Percentiles rank a stretch among this genome's conserved stretches.
Evolutionary conservation across 2,329 filamentous ascomycete species (phyloP).

Genomic region (Bipolaris oryzae): DNA sequence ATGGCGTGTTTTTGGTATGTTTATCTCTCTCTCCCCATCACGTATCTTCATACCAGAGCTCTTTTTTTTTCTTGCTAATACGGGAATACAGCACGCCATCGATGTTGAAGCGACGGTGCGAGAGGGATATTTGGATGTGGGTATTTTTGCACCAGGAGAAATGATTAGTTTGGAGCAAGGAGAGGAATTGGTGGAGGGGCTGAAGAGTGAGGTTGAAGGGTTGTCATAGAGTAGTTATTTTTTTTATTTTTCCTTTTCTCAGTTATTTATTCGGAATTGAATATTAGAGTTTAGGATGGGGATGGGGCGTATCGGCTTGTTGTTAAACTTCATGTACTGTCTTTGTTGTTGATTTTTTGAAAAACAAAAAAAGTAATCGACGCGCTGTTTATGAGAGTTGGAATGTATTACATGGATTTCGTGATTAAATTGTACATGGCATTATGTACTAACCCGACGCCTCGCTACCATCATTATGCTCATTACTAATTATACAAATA

Average conservation of each 20-base stretch:
- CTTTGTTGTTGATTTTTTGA: too few relatives aligned
- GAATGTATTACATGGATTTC: too few relatives aligned
- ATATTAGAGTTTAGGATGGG: too few relatives aligned
- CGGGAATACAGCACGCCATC: conserved; percentile 53
- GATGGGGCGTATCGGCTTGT: too few relatives aligned
- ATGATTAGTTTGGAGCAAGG: conserved; percentile 51
- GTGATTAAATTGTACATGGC: too few relatives aligned
- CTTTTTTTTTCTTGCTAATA: conserved; percentile 54
- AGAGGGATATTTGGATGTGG: conserved; percentile 58
- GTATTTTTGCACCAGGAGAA: conserved; percentile 57
- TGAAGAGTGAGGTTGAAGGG: conserved; percentile 24
- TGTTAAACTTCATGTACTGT: too few relatives aligned
- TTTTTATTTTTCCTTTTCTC: too few relatives aligned
- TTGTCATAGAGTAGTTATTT: background rate
- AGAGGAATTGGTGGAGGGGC: conserved; percentile 43
- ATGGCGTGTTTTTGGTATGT: conserved; percentile 49
- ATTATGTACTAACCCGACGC: background rate
- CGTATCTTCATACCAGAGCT: conserved; percentile 36
- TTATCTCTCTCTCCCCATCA: too few relatives aligned
- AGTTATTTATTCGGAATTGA: too few relatives aligned
- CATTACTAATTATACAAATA: background rate
- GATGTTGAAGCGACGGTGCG: conserved; percentile 62
- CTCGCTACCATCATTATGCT: background rate
- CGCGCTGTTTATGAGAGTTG: too few relatives aligned
- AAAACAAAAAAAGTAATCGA: too few relatives aligned